Percentiles rank a stretch among this genome's conserved stretches.
phyloP scores from a whole-genome alignment of 2,329 filamentous ascomycete genomes.

The Trichoderma sp. region DNA sequence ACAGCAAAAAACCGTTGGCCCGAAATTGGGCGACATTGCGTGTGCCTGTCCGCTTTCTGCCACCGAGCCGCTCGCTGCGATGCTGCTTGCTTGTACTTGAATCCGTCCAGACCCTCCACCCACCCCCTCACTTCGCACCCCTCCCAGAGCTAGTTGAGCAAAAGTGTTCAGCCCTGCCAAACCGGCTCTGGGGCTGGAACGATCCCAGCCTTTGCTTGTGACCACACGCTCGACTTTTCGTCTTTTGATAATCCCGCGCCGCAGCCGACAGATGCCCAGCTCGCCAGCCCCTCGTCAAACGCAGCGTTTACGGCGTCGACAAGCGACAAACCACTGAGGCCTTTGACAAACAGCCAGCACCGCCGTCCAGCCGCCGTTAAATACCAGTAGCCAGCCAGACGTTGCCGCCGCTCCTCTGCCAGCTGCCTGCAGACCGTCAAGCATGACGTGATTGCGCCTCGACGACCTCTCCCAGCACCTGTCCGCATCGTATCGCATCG shows the following conservation, averaged over 20 bases:
- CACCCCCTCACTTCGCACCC: slow-evolving; percentile 20
- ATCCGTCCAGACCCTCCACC: background rate
- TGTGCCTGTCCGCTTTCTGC: slow-evolving; percentile 23
- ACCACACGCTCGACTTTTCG: background rate
- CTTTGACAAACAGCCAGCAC: background rate
- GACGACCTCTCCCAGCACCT: slow-evolving; percentile 22
- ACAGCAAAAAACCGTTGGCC: background rate
- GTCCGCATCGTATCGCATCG: slow-evolving; percentile 22
- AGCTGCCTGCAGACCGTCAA: slow-evolving; percentile 24
- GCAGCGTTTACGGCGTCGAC: background rate
- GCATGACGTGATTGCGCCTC: slow-evolving; percentile 39
- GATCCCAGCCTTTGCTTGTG: slow-evolving; percentile 2
- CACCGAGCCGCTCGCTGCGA: slow-evolving; percentile 22
- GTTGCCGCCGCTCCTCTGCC: background rate
- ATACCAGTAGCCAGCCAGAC: background rate
- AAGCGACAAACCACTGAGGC: background rate
- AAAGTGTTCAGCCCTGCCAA: slow-evolving; percentile 23
- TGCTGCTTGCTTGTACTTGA: background rate
- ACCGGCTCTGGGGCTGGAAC: slow-evolving; percentile 14
- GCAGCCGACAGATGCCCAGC: slow-evolving; percentile 20
- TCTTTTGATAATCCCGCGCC: slow-evolving; percentile 20
- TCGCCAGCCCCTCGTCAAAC: slow-evolving; percentile 20
- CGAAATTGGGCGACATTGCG: background rate
- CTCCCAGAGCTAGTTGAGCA: slow-evolving; percentile 19
- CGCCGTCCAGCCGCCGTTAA: background rate